These are phyloP conservation scores for Fusarium verrucosum DNA, from an alignment of 2,329 filamentous ascomycete genomes.

Conservation along the genomic window DNA sequence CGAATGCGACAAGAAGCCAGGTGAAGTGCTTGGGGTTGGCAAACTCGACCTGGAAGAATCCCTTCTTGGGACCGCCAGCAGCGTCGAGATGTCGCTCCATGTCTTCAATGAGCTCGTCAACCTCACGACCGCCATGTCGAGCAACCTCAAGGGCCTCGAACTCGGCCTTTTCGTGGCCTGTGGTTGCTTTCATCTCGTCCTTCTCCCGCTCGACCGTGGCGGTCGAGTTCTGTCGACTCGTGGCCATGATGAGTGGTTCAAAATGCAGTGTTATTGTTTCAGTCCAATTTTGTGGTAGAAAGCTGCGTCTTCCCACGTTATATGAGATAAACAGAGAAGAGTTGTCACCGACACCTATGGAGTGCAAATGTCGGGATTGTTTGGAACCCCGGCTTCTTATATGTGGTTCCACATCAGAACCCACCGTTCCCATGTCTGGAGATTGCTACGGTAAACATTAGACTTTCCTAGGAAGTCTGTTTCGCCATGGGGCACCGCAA, in stretches of 20 bases:
- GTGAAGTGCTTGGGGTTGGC: constrained; percentile 70
- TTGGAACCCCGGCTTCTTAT: constrained; percentile 31
- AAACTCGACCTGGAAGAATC: constrained; percentile 65
- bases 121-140: constrained; percentile 47
- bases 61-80: constrained; percentile 46
- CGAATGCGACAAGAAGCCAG: constrained; percentile 73
- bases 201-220: constrained; percentile 36
- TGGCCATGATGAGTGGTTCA: constrained; percentile 20
- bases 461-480: constrained; percentile 23
- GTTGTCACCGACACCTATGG: no score
- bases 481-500: constrained; percentile 31
- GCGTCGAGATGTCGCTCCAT: constrained; percentile 55
- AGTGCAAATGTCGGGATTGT: neutral
- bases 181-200: constrained; percentile 31
- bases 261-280: neutral
- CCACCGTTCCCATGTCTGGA: constrained; percentile 20
- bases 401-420: neutral
- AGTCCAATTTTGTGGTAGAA: no score
- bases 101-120: constrained; percentile 53
- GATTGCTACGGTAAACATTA: no score
- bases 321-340: no score
- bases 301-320: no score
- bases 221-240: constrained; percentile 35
- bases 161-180: constrained; percentile 43
- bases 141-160: constrained; percentile 52